Percentiles rank a stretch among this genome's conserved stretches.
Conservation (phyloP, 202 grass and related monocot genomes). For the Setaria italica region DNA sequence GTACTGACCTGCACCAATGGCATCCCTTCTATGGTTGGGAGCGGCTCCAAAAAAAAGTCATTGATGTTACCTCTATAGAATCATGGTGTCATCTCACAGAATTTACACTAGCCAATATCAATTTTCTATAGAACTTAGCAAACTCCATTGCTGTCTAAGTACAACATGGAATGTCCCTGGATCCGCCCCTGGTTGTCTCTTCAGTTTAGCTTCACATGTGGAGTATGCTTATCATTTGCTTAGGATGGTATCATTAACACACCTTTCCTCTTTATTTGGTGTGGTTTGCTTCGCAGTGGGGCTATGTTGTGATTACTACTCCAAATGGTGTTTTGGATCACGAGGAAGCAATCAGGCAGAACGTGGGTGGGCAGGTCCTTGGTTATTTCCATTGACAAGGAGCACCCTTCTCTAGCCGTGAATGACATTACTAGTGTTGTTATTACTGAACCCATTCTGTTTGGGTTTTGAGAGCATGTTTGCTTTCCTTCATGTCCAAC, state of each 20-base stretch:
- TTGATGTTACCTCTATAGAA: too few relatives aligned
- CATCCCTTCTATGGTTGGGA: neutral
- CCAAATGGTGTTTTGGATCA: conserved; percentile 94
- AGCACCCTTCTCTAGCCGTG: neutral
- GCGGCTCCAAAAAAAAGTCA: too few relatives aligned
- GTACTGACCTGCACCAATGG: neutral
- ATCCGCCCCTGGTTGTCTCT: neutral
- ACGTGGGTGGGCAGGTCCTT: conserved; percentile 90
- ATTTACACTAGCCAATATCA: too few relatives aligned
- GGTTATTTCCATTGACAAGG: conserved; percentile 80
- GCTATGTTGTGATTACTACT: conserved; percentile 93
- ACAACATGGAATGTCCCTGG: too few relatives aligned
- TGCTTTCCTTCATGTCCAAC: conserved; percentile 16
- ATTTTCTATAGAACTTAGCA: too few relatives aligned
- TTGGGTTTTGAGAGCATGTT: conserved; percentile 19
- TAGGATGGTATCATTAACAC: conserved; percentile 12
- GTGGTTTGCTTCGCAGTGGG: conserved; percentile 71
- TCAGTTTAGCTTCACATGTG: conserved; percentile 11
- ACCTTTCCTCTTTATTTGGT: conserved; percentile 15
- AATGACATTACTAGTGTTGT: conserved; percentile 30
- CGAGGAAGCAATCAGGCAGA: conserved; percentile 90
- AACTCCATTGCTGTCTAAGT: too few relatives aligned
- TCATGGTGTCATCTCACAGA: too few relatives aligned
- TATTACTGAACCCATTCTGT: conserved; percentile 27
- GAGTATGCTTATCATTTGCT: neutral